Evolutionary conservation across 306 rosid species (phyloP).

Genomic region (Quercus robur): DNA sequence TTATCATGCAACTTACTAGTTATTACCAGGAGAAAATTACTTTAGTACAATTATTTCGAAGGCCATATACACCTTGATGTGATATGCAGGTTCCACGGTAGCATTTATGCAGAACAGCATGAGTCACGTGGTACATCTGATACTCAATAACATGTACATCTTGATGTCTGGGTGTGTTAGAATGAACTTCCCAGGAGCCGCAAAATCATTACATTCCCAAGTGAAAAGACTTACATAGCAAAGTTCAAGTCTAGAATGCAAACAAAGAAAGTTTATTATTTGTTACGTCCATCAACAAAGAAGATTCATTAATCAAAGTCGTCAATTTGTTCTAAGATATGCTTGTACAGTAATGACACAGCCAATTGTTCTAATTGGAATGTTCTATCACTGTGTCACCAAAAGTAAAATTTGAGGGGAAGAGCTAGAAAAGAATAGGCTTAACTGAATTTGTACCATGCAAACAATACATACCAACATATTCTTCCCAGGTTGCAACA

Average conservation of each 20-base stretch:
- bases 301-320: too few species aligned
- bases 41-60: too few species aligned
- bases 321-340: too few species aligned
- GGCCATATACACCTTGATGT: not conserved
- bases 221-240: not conserved
- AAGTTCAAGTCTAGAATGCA: constrained; percentile 5
- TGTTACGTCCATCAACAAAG: too few species aligned
- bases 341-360: not conserved
- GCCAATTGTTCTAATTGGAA: not conserved
- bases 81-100: not conserved
- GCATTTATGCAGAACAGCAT: not conserved
- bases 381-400: not conserved
- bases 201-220: constrained; percentile 20
- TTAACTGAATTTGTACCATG: constrained; percentile 49
- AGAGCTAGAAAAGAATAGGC: constrained; percentile 1
- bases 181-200: constrained; percentile 96
- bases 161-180: constrained; percentile 88
- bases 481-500: constrained; percentile 82
- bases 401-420: not conserved
- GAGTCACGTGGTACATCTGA: not conserved
- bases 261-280: not conserved
- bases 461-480: constrained; percentile 95
- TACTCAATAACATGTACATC: constrained; percentile 32
- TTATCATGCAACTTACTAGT: too few species aligned
- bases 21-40: too few species aligned